Percentiles rank a stretch among this genome's conserved stretches.
phyloP scores from a whole-genome alignment of 495 filamentous ascomycete genomes.

The Pseudomonodictys pantanalensis region DNA sequence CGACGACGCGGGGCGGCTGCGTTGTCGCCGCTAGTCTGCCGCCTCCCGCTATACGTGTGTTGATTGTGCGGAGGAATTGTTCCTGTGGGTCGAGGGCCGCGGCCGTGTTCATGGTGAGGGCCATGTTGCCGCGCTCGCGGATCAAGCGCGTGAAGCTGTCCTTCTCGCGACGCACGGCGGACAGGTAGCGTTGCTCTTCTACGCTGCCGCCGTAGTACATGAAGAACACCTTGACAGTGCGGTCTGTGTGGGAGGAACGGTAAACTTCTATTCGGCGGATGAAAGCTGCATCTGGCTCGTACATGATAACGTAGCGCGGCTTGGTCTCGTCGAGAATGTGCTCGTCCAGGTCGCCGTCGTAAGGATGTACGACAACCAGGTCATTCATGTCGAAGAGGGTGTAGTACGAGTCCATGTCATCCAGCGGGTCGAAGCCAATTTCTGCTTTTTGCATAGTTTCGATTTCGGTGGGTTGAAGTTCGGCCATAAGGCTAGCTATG shows the following conservation, averaged over 20 bases:
- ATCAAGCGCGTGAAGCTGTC: slow-evolving; percentile 93
- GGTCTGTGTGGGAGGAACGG: slow-evolving; percentile 83
- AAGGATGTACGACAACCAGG: slow-evolving; percentile 84
- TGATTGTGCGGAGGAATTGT: slow-evolving; percentile 88
- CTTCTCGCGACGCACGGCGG: slow-evolving; percentile 84
- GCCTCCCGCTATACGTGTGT: slow-evolving; percentile 93
- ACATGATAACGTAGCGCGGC: slow-evolving; percentile 96
- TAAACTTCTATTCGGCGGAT: slow-evolving; percentile 94
- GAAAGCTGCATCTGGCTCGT: slow-evolving; percentile 93
- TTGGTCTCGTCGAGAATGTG: slow-evolving; percentile 90
- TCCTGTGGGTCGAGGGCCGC: slow-evolving; percentile 78
- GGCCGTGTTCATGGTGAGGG: slow-evolving; percentile 70
- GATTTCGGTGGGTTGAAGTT: slow-evolving; percentile 62
- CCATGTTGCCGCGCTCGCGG: slow-evolving; percentile 89
- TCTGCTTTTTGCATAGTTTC: slow-evolving; percentile 69
- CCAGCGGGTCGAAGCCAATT: slow-evolving; percentile 73
- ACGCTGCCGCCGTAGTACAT: slow-evolving; percentile 93
- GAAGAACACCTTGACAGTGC: slow-evolving; percentile 90
- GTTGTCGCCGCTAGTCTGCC: slow-evolving; percentile 84
- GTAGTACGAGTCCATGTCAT: slow-evolving; percentile 82
- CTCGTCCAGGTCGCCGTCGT: slow-evolving; percentile 93
- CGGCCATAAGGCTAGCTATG: slow-evolving; percentile 62
- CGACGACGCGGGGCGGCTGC: slow-evolving; percentile 85
- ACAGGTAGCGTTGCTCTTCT: slow-evolving; percentile 93
- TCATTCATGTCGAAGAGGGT: slow-evolving; percentile 91